Base-by-base conservation (phyloP, 2,329 filamentous ascomycete species). In the Aspergillus tanneri region DNA sequence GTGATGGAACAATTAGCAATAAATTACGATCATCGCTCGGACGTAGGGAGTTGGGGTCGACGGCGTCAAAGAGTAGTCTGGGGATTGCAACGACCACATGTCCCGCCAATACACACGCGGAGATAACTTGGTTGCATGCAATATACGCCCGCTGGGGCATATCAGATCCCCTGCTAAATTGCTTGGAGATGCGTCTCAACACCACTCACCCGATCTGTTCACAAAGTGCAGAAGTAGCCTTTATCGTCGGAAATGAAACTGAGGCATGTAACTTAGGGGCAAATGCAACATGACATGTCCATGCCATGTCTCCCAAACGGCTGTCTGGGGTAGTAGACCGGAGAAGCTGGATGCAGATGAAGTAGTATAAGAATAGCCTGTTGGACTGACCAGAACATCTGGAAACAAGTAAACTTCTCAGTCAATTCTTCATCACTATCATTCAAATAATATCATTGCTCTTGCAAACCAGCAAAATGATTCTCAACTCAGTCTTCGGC, bases 251-350 rank as follows among this genome's bases (percentile, higher is more conserved):
- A 14, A 19, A 21, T 35, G 43, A 19, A 25, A 37, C 47, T 5
- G 16, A 30, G 12, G 5, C n/a, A 37, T 42, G 47, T 28, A 42
- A 50, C 37, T 23, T 19, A 14, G 19, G 16, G 30, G 14, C 30
- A 22, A 28, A 28, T 46, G 47, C 38, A 46, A 49, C 47, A 19
- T 37, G 22, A 30, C n/a, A n/a, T 30, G 3, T 12, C 36, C 36
- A 25, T n/a, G n/a, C n/a, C n/a, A n/a, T n/a, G n/a, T n/a, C n/a
- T n/a, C n/a, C n/a, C n/a, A n/a, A n/a, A n/a, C n/a, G n/a, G n/a
- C n/a, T n/a, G n/a, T n/a, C n/a, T n/a, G n/a, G n/a, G n/a, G n/a
- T n/a, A n/a, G n/a, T n/a, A n/a, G n/a, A n/a, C 5, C 19, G 3
- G 10, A 11, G 7, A 16, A 5, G 16, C 28, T 27, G 10, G 1